Evolutionary conservation across 345 rosid genomes (phyloP).

Genomic region (Pistacia atlantica): DNA sequence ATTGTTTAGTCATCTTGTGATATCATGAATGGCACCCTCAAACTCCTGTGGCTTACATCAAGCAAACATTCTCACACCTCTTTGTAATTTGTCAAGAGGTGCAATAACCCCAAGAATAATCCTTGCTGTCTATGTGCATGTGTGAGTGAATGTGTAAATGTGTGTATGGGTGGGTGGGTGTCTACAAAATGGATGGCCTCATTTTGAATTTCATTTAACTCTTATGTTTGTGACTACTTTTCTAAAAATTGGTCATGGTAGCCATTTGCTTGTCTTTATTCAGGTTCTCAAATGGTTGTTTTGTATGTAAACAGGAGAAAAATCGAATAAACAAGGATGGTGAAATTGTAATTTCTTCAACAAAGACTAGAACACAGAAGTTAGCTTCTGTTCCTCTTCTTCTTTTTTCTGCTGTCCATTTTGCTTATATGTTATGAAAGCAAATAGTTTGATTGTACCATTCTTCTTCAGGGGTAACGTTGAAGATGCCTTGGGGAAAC

Average conservation of each 20-base stretch:
- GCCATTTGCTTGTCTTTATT: slow-evolving; percentile 14
- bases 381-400: slow-evolving; percentile 31
- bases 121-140: background rate
- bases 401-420: background rate
- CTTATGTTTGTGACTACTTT: slow-evolving; percentile 9
- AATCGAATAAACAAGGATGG: slow-evolving; percentile 97
- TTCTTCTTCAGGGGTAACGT: slow-evolving; percentile 75
- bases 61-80: background rate
- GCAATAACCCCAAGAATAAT: background rate
- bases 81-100: background rate
- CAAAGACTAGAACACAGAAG: slow-evolving; percentile 94
- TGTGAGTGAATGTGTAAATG: background rate
- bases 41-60: background rate
- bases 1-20: background rate
- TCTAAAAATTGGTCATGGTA: background rate
- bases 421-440: background rate
- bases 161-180: too few relatives aligned
- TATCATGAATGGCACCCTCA: background rate
- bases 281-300: background rate
- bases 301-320: slow-evolving; percentile 68
- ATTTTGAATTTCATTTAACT: background rate
- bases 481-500: slow-evolving; percentile 81
- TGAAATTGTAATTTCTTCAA: slow-evolving; percentile 91
- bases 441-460: slow-evolving; percentile 18
- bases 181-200: background rate